phyloP scores from a whole-genome alignment of 768 basidiomycete genomes.

The Psilocybe cyanescens region DNA sequence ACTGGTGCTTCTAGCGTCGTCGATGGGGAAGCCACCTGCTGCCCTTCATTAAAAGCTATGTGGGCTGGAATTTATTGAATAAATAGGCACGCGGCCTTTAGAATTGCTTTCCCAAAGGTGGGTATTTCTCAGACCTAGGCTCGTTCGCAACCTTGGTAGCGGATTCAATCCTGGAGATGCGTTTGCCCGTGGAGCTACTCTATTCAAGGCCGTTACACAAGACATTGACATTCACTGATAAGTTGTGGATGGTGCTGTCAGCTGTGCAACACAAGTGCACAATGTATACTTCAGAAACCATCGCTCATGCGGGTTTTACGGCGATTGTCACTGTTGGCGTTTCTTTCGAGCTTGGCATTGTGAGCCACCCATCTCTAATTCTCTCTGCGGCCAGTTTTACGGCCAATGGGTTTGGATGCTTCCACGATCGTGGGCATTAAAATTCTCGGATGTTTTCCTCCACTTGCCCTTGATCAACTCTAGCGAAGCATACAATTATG shows the following conservation, averaged over 20 bases:
- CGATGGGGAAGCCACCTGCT: slow-evolving; percentile 22
- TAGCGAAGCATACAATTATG: slow-evolving; percentile 4
- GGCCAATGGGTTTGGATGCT: slow-evolving; percentile 21
- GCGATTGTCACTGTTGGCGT: slow-evolving; percentile 28
- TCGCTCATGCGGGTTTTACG: slow-evolving; percentile 22
- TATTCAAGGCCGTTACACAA: slow-evolving; percentile 26
- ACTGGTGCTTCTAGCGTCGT: slow-evolving; percentile 21
- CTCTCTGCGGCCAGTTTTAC: not conserved
- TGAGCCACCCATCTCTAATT: slow-evolving; percentile 12
- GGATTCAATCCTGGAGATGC: slow-evolving; percentile 20
- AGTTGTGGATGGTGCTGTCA: too few species aligned
- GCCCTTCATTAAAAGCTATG: slow-evolving; percentile 27
- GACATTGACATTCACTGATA: slow-evolving; percentile 7
- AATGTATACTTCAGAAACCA: too few species aligned
- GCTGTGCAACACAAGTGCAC: too few species aligned
- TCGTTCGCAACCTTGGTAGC: not conserved
- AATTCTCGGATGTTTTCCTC: not conserved
- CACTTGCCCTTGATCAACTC: not conserved
- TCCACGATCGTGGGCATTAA: slow-evolving; percentile 18
- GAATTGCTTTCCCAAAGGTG: slow-evolving; percentile 27
- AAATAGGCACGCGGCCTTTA: slow-evolving; percentile 25
- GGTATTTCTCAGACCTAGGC: not conserved
- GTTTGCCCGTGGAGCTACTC: slow-evolving; percentile 29
- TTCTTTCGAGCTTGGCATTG: slow-evolving; percentile 29
- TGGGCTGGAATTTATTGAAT: slow-evolving; percentile 26